Conservation (phyloP, 1,284 basidiomycete species). For the Cryptococcus deneoformans region DNA sequence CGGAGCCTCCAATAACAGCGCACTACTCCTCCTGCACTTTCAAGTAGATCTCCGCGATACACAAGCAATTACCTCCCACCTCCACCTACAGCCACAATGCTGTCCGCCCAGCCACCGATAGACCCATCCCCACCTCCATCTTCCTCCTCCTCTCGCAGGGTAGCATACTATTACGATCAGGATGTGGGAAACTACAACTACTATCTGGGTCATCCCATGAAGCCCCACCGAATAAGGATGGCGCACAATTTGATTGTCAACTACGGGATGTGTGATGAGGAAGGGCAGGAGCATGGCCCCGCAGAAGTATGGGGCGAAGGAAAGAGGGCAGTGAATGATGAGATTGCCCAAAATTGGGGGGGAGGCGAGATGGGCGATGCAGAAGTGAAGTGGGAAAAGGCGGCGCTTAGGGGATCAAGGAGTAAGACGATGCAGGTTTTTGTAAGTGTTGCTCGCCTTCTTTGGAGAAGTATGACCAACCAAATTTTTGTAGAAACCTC, state of each 20-base stretch:
- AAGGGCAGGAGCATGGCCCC: conserved; percentile 19
- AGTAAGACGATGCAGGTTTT: conserved; percentile 75
- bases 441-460: conserved; percentile 53
- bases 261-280: conserved; percentile 65
- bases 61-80: neutral
- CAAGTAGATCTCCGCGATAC: too few relatives aligned
- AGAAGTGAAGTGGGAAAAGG: conserved; percentile 29
- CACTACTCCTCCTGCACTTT: too few relatives aligned
- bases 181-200: conserved; percentile 61
- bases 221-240: conserved; percentile 89
- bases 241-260: conserved; percentile 88
- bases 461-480: neutral
- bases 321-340: conserved; percentile 26
- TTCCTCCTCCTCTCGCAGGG: conserved; percentile 17
- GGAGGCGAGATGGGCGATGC: conserved; percentile 10
- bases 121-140: conserved; percentile 11
- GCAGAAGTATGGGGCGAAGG: conserved; percentile 21
- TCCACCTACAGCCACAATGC: neutral
- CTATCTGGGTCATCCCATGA: conserved; percentile 88
- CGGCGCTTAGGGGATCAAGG: conserved; percentile 30
- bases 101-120: neutral
- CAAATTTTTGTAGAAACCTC: conserved; percentile 60
- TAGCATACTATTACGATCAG: conserved; percentile 36
- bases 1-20: too few relatives aligned
- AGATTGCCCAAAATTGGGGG: conserved; percentile 3